Conservation (phyloP, 768 basidiomycete species). For the Tulasnella sp. region DNA sequence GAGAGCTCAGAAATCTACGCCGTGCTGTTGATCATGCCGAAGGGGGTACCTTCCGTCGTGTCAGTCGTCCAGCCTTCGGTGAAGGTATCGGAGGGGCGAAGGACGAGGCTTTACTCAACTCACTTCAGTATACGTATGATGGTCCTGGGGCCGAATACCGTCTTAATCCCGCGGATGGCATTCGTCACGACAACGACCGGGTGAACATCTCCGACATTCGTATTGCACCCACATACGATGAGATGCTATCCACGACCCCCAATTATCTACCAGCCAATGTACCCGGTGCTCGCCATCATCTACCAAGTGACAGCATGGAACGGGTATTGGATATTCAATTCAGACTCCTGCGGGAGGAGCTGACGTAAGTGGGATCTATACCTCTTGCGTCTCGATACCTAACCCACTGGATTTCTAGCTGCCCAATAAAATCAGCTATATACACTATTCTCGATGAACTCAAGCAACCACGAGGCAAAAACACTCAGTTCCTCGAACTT, state of each 20-base stretch:
- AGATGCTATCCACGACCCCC: constrained; percentile 36
- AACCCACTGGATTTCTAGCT: too few relatives aligned
- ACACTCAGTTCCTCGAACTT: constrained; percentile 13
- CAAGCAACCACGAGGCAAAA: neutral
- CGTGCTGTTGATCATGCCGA: constrained; percentile 41
- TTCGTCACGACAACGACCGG: constrained; percentile 58
- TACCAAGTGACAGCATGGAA: constrained; percentile 45
- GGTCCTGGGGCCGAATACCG: too few relatives aligned
- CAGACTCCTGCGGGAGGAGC: constrained; percentile 58
- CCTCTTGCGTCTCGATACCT: too few relatives aligned
- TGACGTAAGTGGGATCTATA: constrained; percentile 38
- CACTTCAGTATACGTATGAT: constrained; percentile 33
- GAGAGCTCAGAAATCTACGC: constrained; percentile 24
- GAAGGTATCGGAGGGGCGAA: too few relatives aligned
- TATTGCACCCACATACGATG: constrained; percentile 55
- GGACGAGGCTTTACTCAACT: constrained; percentile 31
- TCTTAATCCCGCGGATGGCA: constrained; percentile 34
- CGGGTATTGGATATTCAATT: constrained; percentile 61
- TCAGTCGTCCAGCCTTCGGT: neutral
- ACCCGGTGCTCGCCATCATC: constrained; percentile 48
- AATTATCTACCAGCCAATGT: constrained; percentile 54
- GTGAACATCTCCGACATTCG: constrained; percentile 43
- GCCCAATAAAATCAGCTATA: constrained; percentile 39
- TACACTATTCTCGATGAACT: constrained; percentile 40
- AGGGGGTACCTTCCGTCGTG: constrained; percentile 13